Conservation (phyloP, 345 rosid species). For the Syzygium aqueum region DNA sequence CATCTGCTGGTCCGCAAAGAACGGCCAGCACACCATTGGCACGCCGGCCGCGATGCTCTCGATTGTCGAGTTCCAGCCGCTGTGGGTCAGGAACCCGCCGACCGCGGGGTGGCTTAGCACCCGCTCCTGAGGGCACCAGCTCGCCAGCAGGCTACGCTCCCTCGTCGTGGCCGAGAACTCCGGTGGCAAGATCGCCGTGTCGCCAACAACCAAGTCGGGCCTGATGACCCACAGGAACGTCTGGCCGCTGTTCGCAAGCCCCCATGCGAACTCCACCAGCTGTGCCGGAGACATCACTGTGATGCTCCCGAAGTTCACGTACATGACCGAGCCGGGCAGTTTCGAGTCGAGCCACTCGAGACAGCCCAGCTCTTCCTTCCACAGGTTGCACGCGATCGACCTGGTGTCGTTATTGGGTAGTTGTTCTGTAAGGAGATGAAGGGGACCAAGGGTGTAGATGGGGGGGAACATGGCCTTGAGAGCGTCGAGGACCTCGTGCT, state of each 20-base stretch:
- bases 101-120: no score
- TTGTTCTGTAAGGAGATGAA: conserved; percentile 21
- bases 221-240: conserved; percentile 48
- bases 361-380: conserved; percentile 47
- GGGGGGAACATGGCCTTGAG: conserved; percentile 27
- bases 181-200: conserved; percentile 23
- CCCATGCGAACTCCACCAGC: conserved; percentile 54
- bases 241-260: conserved; percentile 41
- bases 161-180: no score
- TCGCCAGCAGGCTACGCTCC: no score
- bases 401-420: conserved; percentile 8
- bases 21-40: no score
- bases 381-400: conserved; percentile 27
- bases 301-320: conserved; percentile 58
- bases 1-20: no score
- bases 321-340: conserved; percentile 32
- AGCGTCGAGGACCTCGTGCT: conserved; percentile 15
- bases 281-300: conserved; percentile 8
- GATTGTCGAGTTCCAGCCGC: no score
- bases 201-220: conserved; percentile 44
- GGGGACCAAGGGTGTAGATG: conserved; percentile 38
- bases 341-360: conserved; percentile 40
- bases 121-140: no score
- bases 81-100: no score
- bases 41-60: no score